Evolutionary conservation across 345 rosid species (phyloP).

Genomic region (Dipteronia dyeriana): DNA sequence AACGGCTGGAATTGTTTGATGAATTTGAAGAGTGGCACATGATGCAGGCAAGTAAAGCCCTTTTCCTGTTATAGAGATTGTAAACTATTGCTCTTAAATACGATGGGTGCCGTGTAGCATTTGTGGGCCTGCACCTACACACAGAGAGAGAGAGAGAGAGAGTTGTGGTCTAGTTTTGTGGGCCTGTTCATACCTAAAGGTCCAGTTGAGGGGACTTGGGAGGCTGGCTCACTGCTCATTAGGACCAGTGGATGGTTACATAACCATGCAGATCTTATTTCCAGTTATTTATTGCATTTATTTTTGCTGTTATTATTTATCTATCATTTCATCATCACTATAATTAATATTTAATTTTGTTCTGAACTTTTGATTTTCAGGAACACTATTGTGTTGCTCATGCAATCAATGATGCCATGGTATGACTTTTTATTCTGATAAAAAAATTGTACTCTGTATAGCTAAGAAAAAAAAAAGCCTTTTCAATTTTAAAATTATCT

Average conservation of each 20-base stretch:
- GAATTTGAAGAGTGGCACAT: conserved; percentile 98
- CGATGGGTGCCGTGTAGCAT: not conserved
- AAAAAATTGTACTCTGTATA: not conserved
- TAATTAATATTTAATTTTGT: conserved; percentile 5
- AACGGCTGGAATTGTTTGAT: conserved; percentile 86
- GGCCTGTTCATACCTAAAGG: not conserved
- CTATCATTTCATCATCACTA: not conserved
- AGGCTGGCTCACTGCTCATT: not conserved
- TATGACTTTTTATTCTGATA: conserved; percentile 30
- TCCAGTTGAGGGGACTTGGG: conserved; percentile 7
- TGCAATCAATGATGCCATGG: conserved; percentile 88
- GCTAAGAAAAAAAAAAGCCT: not conserved
- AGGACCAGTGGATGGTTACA: conserved; percentile 13
- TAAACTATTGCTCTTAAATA: conserved; percentile 10
- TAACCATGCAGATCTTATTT: conserved; percentile 12
- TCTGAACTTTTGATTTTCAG: conserved; percentile 47
- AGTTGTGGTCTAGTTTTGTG: conserved; percentile 3
- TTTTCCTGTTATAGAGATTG: conserved; percentile 14
- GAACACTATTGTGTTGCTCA: conserved; percentile 82
- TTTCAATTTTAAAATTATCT: not conserved
- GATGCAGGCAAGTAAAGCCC: conserved; percentile 86
- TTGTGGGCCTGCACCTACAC: conserved; percentile 16
- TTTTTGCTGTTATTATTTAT: not conserved
- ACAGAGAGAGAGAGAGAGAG: not conserved
- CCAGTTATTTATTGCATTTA: not conserved